A percentile compares a stretch with the other conserved stretches of the same genome.
Evolutionary conservation across 1,139 yeast genomes (phyloP).

Genomic region (Taphrina populina): DNA sequence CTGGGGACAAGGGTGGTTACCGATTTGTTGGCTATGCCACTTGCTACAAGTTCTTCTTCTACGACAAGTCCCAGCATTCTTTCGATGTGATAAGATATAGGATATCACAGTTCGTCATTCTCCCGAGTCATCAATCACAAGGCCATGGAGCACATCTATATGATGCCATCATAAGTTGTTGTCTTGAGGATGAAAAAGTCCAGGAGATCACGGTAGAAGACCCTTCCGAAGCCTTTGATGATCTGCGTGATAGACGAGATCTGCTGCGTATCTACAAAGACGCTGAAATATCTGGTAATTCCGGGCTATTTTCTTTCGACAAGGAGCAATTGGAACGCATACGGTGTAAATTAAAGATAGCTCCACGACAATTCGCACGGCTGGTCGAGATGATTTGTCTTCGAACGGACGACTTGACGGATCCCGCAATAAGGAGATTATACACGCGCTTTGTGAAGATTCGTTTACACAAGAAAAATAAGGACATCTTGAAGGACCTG

Average conservation of each 20-base stretch:
- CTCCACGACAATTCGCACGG: conserved; percentile 17
- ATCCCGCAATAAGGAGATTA: conserved; percentile 42
- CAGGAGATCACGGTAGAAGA: conserved; percentile 87
- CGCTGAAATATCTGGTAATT: background rate
- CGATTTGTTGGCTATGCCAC: conserved; percentile 76
- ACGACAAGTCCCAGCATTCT: conserved; percentile 41
- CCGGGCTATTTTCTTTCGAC: conserved; percentile 43
- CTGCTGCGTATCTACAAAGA: conserved; percentile 45
- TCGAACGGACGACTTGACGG: conserved; percentile 71
- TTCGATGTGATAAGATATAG: conserved; percentile 54
- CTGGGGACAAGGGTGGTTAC: conserved; percentile 37
- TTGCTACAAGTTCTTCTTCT: conserved; percentile 80
- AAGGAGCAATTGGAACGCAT: conserved; percentile 52
- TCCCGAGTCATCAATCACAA: conserved; percentile 76
- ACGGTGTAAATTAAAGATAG: conserved; percentile 1
- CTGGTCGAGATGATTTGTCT: conserved; percentile 67
- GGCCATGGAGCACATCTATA: conserved; percentile 70
- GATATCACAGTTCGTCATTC: conserved; percentile 79
- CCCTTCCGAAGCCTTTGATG: conserved; percentile 91
- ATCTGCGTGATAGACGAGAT: conserved; percentile 81
- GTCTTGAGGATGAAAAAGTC: conserved; percentile 58
- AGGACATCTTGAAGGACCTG: conserved; percentile 68
- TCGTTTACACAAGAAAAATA: conserved; percentile 70
- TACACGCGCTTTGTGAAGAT: conserved; percentile 66
- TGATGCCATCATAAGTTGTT: conserved; percentile 53